Percentiles rank a stretch among this genome's conserved stretches.
These are phyloP conservation scores for Ceriops decandra DNA, from an alignment of 345 rosid species.

Conservation along the genomic window DNA sequence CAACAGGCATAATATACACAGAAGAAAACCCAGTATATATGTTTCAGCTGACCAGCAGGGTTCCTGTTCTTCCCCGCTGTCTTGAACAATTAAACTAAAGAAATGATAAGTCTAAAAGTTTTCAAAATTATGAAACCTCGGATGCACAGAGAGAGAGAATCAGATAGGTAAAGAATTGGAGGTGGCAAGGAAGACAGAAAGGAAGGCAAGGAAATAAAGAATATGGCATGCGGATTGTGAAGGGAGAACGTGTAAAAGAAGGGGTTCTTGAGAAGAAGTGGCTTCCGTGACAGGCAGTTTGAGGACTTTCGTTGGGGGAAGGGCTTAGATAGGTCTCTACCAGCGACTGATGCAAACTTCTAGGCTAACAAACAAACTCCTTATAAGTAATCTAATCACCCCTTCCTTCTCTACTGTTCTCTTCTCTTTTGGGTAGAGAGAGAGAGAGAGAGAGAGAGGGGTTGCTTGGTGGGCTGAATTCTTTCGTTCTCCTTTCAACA, in stretches of 20 bases:
- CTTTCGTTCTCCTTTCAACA: constrained; percentile 74
- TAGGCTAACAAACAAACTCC: constrained; percentile 54
- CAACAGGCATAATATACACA: too few relatives aligned
- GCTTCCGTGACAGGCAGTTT: constrained; percentile 53
- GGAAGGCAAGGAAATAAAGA: neutral
- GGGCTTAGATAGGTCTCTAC: constrained; percentile 48
- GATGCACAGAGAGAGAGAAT: neutral
- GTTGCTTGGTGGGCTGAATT: constrained; percentile 60
- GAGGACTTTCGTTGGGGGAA: neutral
- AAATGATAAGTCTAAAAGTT: too few relatives aligned
- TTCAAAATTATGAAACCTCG: too few relatives aligned
- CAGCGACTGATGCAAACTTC: constrained; percentile 64
- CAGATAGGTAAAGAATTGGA: neutral
- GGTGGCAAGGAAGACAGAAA: neutral
- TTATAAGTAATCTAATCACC: constrained; percentile 42
- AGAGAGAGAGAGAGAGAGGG: constrained; percentile 26
- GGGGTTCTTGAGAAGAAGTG: neutral
- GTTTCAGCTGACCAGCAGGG: too few relatives aligned
- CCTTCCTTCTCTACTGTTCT: neutral
- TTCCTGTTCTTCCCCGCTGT: too few relatives aligned
- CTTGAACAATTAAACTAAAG: too few relatives aligned
- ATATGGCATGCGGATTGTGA: neutral
- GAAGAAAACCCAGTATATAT: too few relatives aligned
- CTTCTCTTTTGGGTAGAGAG: neutral
- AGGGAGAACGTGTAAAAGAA: neutral